Conservation (phyloP, 2,329 filamentous ascomycete genomes). For the Raffaelea ambrosiae region DNA sequence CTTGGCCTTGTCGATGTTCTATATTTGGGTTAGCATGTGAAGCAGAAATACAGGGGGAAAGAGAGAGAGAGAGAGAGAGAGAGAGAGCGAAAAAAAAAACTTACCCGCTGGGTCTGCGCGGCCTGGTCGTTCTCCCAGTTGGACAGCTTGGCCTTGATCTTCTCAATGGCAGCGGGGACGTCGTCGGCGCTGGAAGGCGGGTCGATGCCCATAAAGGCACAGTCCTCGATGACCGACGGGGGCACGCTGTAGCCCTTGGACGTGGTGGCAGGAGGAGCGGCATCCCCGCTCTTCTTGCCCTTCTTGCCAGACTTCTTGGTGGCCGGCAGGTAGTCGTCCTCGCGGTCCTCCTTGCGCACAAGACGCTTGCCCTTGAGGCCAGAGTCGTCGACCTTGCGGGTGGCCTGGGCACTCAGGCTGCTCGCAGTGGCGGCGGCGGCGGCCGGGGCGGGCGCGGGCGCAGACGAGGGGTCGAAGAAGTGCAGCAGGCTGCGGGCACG, state of each 20-base stretch:
- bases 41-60: not conserved
- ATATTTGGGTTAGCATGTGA: not conserved
- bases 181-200: slow-evolving; percentile 81
- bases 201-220: slow-evolving; percentile 73
- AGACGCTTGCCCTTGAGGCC: slow-evolving; percentile 78
- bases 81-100: slow-evolving; percentile 22
- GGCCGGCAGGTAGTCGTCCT: slow-evolving; percentile 77
- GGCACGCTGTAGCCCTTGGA: slow-evolving; percentile 69
- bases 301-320: slow-evolving; percentile 74
- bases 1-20: slow-evolving; percentile 97
- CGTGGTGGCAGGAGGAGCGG: slow-evolving; percentile 35
- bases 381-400: slow-evolving; percentile 77
- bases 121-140: slow-evolving; percentile 90
- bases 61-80: not conserved
- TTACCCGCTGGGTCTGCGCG: slow-evolving; percentile 81
- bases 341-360: slow-evolving; percentile 76
- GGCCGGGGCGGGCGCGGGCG: slow-evolving; percentile 20
- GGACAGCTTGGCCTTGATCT: slow-evolving; percentile 84
- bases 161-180: slow-evolving; percentile 70
- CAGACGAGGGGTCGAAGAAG: slow-evolving; percentile 75
- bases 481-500: slow-evolving; percentile 79
- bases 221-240: slow-evolving; percentile 85
- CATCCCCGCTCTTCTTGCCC: slow-evolving; percentile 61
- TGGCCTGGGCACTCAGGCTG: slow-evolving; percentile 69
- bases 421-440: slow-evolving; percentile 61